A percentile compares a stretch with the other conserved stretches of the same genome.
phyloP scores from a whole-genome alignment of 495 filamentous ascomycete species.

The Xylaria cubensis region DNA sequence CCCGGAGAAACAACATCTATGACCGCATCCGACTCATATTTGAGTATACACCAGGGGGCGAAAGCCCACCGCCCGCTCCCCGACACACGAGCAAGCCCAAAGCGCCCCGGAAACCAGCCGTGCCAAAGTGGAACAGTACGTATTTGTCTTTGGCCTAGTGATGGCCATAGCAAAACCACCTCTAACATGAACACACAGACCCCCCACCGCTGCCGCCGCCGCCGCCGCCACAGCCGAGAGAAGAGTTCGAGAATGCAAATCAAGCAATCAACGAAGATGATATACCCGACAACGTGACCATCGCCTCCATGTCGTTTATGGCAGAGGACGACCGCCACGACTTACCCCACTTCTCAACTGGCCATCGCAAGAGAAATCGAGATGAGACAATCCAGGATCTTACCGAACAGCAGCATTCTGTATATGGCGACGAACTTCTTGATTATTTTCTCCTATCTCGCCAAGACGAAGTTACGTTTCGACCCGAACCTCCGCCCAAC shows the following conservation, averaged over 20 bases:
- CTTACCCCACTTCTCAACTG: conserved; percentile 67
- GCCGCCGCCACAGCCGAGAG: conserved; percentile 42
- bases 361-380: conserved; percentile 81
- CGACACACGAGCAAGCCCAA: conserved; percentile 86
- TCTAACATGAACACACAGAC: conserved; percentile 39
- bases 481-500: conserved; percentile 78
- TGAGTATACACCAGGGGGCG: conserved; percentile 82
- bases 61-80: conserved; percentile 90
- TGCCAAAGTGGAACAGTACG: conserved; percentile 60
- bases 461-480: conserved; percentile 68
- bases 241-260: conserved; percentile 57
- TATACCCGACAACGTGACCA: conserved; percentile 77
- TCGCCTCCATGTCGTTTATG: conserved; percentile 81
- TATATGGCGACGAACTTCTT: conserved; percentile 88
- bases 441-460: conserved; percentile 92
- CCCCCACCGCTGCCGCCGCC: conserved; percentile 28
- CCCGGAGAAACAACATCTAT: conserved; percentile 82
- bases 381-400: conserved; percentile 70
- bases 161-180: conserved; percentile 6
- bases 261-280: conserved; percentile 78
- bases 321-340: conserved; percentile 79
- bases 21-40: conserved; percentile 85
- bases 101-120: conserved; percentile 65
- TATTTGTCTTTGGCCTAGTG: conserved; percentile 10
- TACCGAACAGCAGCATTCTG: conserved; percentile 79